Conservation (phyloP, 768 basidiomycete genomes). For the Collybiopsis luxurians region DNA sequence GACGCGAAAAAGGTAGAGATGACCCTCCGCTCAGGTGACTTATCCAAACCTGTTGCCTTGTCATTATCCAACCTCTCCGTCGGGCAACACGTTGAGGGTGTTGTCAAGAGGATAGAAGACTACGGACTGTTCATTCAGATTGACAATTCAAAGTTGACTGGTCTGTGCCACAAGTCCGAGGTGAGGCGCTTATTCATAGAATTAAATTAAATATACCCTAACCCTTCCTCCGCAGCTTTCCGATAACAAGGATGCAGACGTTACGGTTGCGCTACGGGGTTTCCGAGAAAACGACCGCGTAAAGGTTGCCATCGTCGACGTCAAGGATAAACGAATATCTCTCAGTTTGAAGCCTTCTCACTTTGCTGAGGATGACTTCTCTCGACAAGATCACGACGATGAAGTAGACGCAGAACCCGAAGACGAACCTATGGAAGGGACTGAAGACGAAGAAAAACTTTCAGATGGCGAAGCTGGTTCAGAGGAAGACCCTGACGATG, state of each 20-base stretch:
- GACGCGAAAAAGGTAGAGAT: slow-evolving; percentile 85
- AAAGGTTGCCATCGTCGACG: slow-evolving; percentile 68
- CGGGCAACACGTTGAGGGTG: slow-evolving; percentile 80
- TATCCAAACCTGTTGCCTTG: slow-evolving; percentile 38
- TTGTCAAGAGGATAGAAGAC: slow-evolving; percentile 77
- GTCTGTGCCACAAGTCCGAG: slow-evolving; percentile 94
- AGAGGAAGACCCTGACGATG: slow-evolving; percentile 22
- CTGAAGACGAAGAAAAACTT: not conserved
- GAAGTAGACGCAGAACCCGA: slow-evolving; percentile 13
- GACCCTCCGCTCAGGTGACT: slow-evolving; percentile 73
- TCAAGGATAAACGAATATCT: slow-evolving; percentile 78
- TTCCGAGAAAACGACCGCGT: slow-evolving; percentile 89
- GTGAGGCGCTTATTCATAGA: slow-evolving; percentile 33
- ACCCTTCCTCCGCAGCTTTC: slow-evolving; percentile 57
- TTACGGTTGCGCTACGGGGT: slow-evolving; percentile 68
- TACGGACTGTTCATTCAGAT: slow-evolving; percentile 95
- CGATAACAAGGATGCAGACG: slow-evolving; percentile 82
- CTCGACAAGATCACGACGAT: slow-evolving; percentile 30
- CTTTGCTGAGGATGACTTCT: slow-evolving; percentile 67
- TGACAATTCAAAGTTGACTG: slow-evolving; percentile 78
- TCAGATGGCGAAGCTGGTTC: not conserved
- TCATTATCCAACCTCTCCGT: slow-evolving; percentile 58
- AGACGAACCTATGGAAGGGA: slow-evolving; percentile 14
- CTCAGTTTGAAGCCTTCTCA: slow-evolving; percentile 89
- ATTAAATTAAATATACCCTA: not conserved